phyloP scores from a whole-genome alignment of 2,329 filamentous ascomycete species.

The Stagonosporopsis rhizophila region DNA sequence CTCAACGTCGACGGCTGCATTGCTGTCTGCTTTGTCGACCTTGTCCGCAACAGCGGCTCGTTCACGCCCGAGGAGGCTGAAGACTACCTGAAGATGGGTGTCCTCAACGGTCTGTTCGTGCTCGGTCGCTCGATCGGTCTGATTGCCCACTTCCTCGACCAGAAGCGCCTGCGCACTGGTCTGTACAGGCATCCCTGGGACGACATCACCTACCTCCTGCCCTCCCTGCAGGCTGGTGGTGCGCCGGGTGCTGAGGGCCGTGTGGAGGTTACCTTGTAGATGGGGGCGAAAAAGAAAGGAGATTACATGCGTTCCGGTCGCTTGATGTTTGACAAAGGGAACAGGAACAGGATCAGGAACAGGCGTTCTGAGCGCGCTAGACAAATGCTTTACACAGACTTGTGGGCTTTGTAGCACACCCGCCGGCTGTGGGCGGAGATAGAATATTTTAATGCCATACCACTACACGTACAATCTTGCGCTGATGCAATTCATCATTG shows the following conservation, averaged over 20 bases:
- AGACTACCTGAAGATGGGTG: slow-evolving; percentile 99
- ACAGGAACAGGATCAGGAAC: slow-evolving; percentile 4
- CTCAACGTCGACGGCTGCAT: slow-evolving; percentile 98
- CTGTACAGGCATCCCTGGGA: slow-evolving; percentile 97
- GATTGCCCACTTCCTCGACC: slow-evolving; percentile 99
- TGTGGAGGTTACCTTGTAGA: slow-evolving; percentile 52
- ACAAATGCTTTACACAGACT: slow-evolving; percentile 34
- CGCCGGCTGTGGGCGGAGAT: slow-evolving; percentile 39
- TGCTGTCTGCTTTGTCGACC: slow-evolving; percentile 97
- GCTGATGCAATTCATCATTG: not conserved
- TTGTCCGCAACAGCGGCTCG: slow-evolving; percentile 96
- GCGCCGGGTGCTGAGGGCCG: slow-evolving; percentile 51
- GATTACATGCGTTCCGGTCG: slow-evolving; percentile 37
- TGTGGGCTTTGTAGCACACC: slow-evolving; percentile 41
- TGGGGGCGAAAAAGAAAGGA: slow-evolving; percentile 30
- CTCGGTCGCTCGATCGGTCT: slow-evolving; percentile 96
- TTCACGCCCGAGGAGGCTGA: slow-evolving; percentile 97
- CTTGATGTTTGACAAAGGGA: slow-evolving; percentile 29
- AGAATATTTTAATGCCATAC: slow-evolving; percentile 43
- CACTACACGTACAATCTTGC: slow-evolving; percentile 16
- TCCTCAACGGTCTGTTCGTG: slow-evolving; percentile 98
- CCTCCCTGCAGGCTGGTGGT: slow-evolving; percentile 45
- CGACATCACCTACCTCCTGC: slow-evolving; percentile 52
- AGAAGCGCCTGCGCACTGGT: slow-evolving; percentile 98
- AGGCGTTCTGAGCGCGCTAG: slow-evolving; percentile 44